Base-by-base conservation (phyloP, 192 early-diverging fungal species). In the Backusella morwellensis region DNA sequence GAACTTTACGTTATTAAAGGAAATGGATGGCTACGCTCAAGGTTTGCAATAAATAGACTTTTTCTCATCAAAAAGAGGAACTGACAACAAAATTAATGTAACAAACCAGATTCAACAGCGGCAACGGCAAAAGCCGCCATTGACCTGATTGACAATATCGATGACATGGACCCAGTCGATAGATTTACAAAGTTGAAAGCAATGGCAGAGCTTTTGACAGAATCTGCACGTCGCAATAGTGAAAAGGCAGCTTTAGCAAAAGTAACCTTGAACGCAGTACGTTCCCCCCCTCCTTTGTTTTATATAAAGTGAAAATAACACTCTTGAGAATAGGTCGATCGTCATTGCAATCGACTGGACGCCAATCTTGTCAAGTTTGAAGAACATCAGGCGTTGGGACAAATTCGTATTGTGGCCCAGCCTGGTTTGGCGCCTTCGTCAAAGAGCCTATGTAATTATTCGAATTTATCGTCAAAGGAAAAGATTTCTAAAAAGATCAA, bases 241-340 rank as follows among this genome's bases (percentile, higher is more conserved):
- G 96, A 98, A 69, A 99, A 97, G 73, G 95, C 97, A 3, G 90
- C 94, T 0, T 78, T 99, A 26, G 97, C 97, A 8, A 93, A 92
- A 52, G 91, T 97, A 40, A 97, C 96, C 0, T 98, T 95, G 75
- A 96, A 99, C 72, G 86, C 95, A 81, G 97, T 97, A 79, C 2
- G 83, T 63, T 54, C 6, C 11, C 38, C 38, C 11, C 2, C 11
- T 40, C 38, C 11, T 38, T 38, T 38, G 36, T 38, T 38, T 40
- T 40, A 40, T 12, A 40, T 40, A 40, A 3, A 11, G 8, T 12
- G 38, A 40, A 40, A 40, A 12, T 40, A 40, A 40, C 38, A 7
- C 38, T 11, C 9, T 40, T 40, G 38, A 41, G 0, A 63, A 63
- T 34, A 69, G 68, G 68, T 69, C 6, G 74, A 75, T 41, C 74